phyloP scores from a whole-genome alignment of 1,139 yeast species.

The Geotrichum candidum region DNA sequence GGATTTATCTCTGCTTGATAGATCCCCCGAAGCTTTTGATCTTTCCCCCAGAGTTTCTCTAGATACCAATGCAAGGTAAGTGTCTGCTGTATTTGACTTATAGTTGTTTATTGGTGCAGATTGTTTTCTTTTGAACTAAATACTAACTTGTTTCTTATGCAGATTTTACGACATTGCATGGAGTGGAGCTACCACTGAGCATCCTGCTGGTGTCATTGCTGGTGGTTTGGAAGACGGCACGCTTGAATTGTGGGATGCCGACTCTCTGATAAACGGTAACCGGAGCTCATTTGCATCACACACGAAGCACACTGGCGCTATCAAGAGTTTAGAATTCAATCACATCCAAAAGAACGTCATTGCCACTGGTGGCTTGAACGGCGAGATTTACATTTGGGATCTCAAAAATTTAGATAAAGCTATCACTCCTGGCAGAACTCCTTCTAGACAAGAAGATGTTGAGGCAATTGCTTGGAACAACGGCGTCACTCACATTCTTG shows the following conservation, averaged over 20 bases:
- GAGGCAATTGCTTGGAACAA: constrained; percentile 87
- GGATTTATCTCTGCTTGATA: constrained; percentile 53
- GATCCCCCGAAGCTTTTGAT: constrained; percentile 34
- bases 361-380: constrained; percentile 82
- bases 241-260: constrained; percentile 71
- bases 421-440: constrained; percentile 64
- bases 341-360: constrained; percentile 65
- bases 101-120: background rate
- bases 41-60: constrained; percentile 51
- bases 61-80: constrained; percentile 41
- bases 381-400: constrained; percentile 90
- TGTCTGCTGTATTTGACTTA: background rate
- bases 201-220: constrained; percentile 59
- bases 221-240: constrained; percentile 86
- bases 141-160: background rate
- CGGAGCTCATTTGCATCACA: constrained; percentile 32
- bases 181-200: constrained; percentile 60
- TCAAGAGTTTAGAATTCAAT: constrained; percentile 71
- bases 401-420: constrained; percentile 55
- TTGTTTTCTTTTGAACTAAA: background rate
- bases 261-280: constrained; percentile 27
- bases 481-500: constrained; percentile 77
- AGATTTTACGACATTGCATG: constrained; percentile 81
- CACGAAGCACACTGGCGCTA: constrained; percentile 62
- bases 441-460: constrained; percentile 75